These are phyloP conservation scores for Sporothrix pseudoabietina DNA, from an alignment of 2,329 filamentous ascomycete species.

Conservation along the genomic window DNA sequence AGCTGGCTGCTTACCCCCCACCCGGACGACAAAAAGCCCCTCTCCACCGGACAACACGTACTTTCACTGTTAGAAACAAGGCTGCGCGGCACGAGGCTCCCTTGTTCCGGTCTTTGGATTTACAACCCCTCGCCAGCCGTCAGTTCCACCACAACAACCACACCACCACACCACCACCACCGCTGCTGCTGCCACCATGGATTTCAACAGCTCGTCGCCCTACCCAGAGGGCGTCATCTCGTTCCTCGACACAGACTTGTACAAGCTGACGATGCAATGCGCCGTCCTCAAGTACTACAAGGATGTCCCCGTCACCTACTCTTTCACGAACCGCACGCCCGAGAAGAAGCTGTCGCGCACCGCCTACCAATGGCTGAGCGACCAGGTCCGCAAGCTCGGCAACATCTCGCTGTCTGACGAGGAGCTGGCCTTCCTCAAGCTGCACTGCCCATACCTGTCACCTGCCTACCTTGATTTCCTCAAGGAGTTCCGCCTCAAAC, in stretches of 20 bases:
- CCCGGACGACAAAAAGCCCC: slow-evolving; percentile 3
- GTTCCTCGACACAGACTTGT: slow-evolving; percentile 80
- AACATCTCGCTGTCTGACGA: slow-evolving; percentile 77
- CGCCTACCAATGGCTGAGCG: slow-evolving; percentile 81
- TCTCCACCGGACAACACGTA: background rate
- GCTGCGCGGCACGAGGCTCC: slow-evolving; percentile 1
- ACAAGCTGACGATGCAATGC: slow-evolving; percentile 99
- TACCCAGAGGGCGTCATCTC: slow-evolving; percentile 78
- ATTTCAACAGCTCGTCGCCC: slow-evolving; percentile 66
- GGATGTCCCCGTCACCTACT: slow-evolving; percentile 79
- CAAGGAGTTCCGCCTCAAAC: slow-evolving; percentile 76
- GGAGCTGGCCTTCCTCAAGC: slow-evolving; percentile 76
- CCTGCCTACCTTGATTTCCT: slow-evolving; percentile 79
- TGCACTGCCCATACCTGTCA: slow-evolving; percentile 78
- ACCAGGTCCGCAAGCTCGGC: slow-evolving; percentile 81
- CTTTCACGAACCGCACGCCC: slow-evolving; percentile 92
- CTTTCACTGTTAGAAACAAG: background rate
- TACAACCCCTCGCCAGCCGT: background rate
- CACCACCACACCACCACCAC: background rate
- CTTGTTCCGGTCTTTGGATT: background rate
- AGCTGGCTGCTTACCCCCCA: background rate
- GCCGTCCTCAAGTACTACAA: slow-evolving; percentile 92
- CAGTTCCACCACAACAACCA: background rate
- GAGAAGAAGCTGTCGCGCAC: slow-evolving; percentile 85
- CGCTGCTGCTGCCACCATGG: slow-evolving; percentile 49